Base-by-base conservation (phyloP, 345 rosid genomes). In the Lepidium didymum region DNA sequence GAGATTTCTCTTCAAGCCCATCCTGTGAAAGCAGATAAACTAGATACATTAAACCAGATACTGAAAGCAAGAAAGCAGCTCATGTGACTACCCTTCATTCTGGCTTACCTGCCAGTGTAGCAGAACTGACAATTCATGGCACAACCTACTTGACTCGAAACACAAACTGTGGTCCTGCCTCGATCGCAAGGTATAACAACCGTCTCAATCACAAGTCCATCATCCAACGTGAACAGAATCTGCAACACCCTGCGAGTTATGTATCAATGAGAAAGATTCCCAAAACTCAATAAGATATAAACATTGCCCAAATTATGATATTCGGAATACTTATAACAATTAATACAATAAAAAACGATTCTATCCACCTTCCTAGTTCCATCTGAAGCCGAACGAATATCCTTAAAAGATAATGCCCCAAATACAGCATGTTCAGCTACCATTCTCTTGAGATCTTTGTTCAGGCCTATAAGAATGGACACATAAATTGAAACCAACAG, bases 91-190 rank as follows among this genome's bases (percentile, higher is more conserved):
- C 37, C 55, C 55, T 25, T 25, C 23, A 36, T 15, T 59, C n/a
- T 56, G 10, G 33, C 80, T 76, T 68, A 68, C 96, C 99, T 87
- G 75, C 99, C 92, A 49, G 96, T 86, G 77, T 75, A 94, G 78
- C 96, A 94, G 84, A 90, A 94, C 75, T 94, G 99, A 73, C 99
- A 94, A 75, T 88, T 88, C 97, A 94, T 88, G 55, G 95, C 95
- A 35, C 96, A 93, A 11, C 97, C 97, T 8, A 87, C 97, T 80
- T 90, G 96, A 58, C 99, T 90, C 9, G 99, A 88, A 55, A 90
- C 96, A 54, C 97, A 94, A 67, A 94, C 92, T 8, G 97, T 94
- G 8, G 80, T 84, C 77, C 97, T 87, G 44, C 95, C 95, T 14
- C 91, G 78, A 76, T 85, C 85, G 12, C 97, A 90, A 44, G 99